These are phyloP conservation scores for Starmerella davenportii DNA, from an alignment of 805 yeast genomes.

Conservation along the genomic window DNA sequence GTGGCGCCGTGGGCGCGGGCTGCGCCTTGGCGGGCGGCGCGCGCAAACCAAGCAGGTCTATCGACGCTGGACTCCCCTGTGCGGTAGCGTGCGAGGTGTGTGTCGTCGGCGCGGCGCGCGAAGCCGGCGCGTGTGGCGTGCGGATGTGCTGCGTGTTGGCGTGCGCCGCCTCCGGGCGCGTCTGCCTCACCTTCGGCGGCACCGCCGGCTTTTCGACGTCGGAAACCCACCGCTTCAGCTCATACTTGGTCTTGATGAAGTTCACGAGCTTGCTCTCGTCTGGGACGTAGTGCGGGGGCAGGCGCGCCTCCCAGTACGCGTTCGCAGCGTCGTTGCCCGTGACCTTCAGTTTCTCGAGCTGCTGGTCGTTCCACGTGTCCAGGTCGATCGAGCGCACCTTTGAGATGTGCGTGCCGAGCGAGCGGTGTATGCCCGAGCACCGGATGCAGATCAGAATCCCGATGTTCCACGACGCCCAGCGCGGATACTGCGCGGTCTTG, in stretches of 20 bases:
- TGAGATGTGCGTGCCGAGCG: slow-evolving; percentile 89
- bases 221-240: slow-evolving; percentile 73
- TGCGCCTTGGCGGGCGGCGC: not conserved
- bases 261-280: slow-evolving; percentile 72
- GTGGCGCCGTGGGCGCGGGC: not conserved
- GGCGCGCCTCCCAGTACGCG: slow-evolving; percentile 62
- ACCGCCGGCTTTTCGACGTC: slow-evolving; percentile 11
- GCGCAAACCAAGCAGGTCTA: slow-evolving; percentile 8
- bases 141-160: not conserved
- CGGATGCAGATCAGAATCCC: slow-evolving; percentile 81
- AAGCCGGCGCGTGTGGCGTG: slow-evolving; percentile 2
- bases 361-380: slow-evolving; percentile 94
- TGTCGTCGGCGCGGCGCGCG: not conserved
- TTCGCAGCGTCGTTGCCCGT: slow-evolving; percentile 82
- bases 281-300: slow-evolving; percentile 56
- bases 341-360: slow-evolving; percentile 56
- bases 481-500: slow-evolving; percentile 71
- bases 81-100: slow-evolving; percentile 3
- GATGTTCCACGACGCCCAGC: slow-evolving; percentile 95
- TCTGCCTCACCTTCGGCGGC: slow-evolving; percentile 2
- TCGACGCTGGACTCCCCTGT: no score
- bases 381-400: slow-evolving; percentile 85
- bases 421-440: slow-evolving; percentile 89
- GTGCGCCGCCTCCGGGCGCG: not conserved
- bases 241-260: slow-evolving; percentile 84